phyloP scores from a whole-genome alignment of 164 flowering plant species.

The Warburgia ugandensis region DNA sequence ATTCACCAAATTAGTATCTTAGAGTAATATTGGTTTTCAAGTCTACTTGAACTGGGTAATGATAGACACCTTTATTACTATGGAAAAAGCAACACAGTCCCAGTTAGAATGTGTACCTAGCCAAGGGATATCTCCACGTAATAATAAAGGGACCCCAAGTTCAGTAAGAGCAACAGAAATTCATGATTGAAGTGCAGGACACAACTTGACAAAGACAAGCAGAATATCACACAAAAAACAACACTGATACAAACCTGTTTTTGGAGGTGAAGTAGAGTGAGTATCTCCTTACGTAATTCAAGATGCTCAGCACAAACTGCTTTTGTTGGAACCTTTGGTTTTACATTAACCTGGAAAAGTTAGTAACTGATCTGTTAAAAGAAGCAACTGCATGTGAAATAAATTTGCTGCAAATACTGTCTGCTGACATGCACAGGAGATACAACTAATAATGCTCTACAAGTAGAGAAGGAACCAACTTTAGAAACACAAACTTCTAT shows the following conservation, averaged over 20 bases:
- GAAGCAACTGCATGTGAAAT: no score
- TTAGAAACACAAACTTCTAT: neutral
- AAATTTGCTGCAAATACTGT: neutral
- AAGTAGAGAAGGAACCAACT: neutral
- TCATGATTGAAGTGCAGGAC: neutral
- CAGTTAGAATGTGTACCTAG: neutral
- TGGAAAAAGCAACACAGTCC: no score
- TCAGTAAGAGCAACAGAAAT: neutral
- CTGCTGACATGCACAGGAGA: no score
- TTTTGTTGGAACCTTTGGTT: conserved; percentile 90
- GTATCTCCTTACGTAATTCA: conserved; percentile 84
- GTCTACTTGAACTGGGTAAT: no score
- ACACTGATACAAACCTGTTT: conserved; percentile 54
- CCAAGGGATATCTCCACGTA: neutral
- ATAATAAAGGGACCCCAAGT: neutral
- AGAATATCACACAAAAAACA: neutral
- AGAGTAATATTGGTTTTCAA: no score
- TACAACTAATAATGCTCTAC: no score
- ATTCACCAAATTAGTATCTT: no score
- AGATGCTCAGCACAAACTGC: conserved; percentile 92
- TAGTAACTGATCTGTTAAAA: conserved; percentile 1
- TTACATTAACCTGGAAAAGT: conserved; percentile 63
- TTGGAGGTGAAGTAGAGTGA: conserved; percentile 84
- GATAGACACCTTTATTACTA: no score
- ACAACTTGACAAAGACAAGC: neutral